These are phyloP conservation scores for Exophiala sideris DNA, from an alignment of 2,329 filamentous ascomycete species.

Conservation along the genomic window DNA sequence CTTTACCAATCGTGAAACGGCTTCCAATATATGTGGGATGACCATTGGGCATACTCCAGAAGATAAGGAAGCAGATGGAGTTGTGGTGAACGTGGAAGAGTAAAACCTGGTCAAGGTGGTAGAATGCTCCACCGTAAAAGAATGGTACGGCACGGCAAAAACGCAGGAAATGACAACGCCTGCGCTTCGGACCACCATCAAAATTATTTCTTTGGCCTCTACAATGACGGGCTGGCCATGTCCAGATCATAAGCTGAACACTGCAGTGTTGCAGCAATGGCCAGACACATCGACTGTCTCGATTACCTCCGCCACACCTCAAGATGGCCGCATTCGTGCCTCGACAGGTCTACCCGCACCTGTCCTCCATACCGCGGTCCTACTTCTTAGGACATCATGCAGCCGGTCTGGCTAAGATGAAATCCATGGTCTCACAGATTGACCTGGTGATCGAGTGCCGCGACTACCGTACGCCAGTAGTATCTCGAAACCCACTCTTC, in stretches of 20 bases:
- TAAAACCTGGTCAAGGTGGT: neutral
- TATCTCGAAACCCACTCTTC: constrained; percentile 85
- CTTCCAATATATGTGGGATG: neutral
- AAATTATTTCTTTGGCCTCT: too few relatives aligned
- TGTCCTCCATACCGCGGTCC: constrained; percentile 74
- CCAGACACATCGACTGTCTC: neutral
- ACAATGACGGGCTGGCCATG: neutral
- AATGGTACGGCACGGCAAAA: neutral
- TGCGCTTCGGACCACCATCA: neutral
- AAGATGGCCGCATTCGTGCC: constrained; percentile 61
- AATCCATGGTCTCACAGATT: constrained; percentile 71
- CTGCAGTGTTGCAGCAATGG: constrained; percentile 6
- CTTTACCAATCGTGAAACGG: too few relatives aligned
- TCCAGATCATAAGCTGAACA: neutral
- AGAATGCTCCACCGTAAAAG: neutral
- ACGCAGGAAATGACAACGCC: neutral
- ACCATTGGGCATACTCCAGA: neutral
- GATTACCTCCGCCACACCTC: neutral
- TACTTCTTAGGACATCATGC: constrained; percentile 95
- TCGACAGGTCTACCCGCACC: constrained; percentile 67
- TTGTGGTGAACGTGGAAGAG: too few relatives aligned
- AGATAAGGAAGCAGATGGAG: too few relatives aligned
- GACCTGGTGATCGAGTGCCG: constrained; percentile 91
- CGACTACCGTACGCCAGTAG: constrained; percentile 85
- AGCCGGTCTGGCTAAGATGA: constrained; percentile 77